Evolutionary conservation across 1,284 basidiomycete genomes (phyloP), one percentile per base, ranked within the genome.

Genomic region (Kalmanozyma brasiliensis): DNA sequence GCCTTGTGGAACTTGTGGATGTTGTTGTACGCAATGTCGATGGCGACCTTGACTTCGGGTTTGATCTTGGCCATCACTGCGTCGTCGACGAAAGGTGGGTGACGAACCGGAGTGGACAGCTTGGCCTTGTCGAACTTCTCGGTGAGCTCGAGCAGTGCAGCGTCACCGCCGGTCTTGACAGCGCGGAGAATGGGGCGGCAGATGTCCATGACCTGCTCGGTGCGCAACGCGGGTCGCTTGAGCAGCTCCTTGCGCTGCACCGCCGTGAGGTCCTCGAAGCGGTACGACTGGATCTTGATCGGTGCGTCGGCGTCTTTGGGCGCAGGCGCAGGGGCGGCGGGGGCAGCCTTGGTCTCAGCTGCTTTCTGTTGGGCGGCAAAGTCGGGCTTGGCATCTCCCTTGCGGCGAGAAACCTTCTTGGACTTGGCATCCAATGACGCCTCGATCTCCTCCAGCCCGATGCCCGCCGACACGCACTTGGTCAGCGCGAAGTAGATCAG

Each of bases 161-260:
- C 86, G 79, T 98, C 96, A 44, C 95, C 96, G 34, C 90, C 87
- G 40, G 84, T 83, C 62, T 93, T 89, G 52, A 98, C 93, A 46
- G 90, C 87, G 65, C 92, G 89, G 56, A 98, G 91, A 77, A 99
- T 98, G 26, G 96, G 96, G 80, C 90, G 90, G 76, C 98, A 95
- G 83, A 93, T 94, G 49, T 87, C 87, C 66, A 98, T 92, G 91
- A 98, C 98, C 77, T 94, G 91, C 75, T 90, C 88, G 2, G 93
- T 97, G 80, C 89, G 92, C 74, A 96, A 88, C 22, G 97, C 92
- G 11, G 95, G 95, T 9, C 95, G 89, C 58, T 90, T 89, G 64
- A 98, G 89, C 23, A 98, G 87, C 49, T 86, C 85, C 17, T 85
- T 84, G 20, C 88, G 88, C 74, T 91, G 87, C n/a, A 85, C 83